Percentiles rank a stretch among this genome's conserved stretches.
These are phyloP conservation scores for Suillus ampliporus DNA, from an alignment of 768 basidiomycete species.

Conservation along the genomic window DNA sequence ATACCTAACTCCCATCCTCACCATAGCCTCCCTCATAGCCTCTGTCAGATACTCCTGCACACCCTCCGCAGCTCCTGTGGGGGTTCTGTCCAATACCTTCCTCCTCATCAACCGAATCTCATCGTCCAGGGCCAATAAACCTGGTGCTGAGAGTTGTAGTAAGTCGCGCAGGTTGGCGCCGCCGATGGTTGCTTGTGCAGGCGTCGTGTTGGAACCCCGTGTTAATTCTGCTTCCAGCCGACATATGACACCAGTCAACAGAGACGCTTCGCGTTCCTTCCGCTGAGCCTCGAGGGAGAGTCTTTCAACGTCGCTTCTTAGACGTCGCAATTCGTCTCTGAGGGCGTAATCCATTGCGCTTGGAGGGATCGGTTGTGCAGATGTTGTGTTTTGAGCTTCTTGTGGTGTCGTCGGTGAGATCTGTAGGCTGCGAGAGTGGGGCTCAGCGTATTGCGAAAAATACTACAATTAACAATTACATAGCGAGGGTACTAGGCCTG, in stretches of 20 bases:
- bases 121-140: not conserved
- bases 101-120: slow-evolving; percentile 6
- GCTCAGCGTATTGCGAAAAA: too few species aligned
- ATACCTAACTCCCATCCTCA: not conserved
- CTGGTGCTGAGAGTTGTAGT: not conserved
- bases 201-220: not conserved
- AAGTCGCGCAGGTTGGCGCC: slow-evolving; percentile 1
- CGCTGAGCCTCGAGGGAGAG: slow-evolving; percentile 4
- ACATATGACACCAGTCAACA: slow-evolving; percentile 2
- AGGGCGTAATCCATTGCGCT: not conserved
- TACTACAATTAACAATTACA: too few species aligned
- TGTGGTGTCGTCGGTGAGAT: too few species aligned
- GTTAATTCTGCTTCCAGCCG: not conserved
- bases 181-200: not conserved
- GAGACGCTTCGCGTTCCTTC: not conserved
- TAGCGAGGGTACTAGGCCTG: not conserved
- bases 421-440: too few species aligned
- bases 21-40: slow-evolving; percentile 5
- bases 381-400: too few species aligned
- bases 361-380: not conserved
- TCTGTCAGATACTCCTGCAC: slow-evolving; percentile 1
- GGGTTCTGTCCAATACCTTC: not conserved
- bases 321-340: not conserved
- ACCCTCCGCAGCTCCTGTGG: not conserved
- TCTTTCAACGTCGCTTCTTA: slow-evolving; percentile 2